Percentiles rank a stretch among this genome's conserved stretches.
Evolutionary conservation across 1,139 yeast species (phyloP).

Genomic region (Eremothecium cymbalariae): DNA sequence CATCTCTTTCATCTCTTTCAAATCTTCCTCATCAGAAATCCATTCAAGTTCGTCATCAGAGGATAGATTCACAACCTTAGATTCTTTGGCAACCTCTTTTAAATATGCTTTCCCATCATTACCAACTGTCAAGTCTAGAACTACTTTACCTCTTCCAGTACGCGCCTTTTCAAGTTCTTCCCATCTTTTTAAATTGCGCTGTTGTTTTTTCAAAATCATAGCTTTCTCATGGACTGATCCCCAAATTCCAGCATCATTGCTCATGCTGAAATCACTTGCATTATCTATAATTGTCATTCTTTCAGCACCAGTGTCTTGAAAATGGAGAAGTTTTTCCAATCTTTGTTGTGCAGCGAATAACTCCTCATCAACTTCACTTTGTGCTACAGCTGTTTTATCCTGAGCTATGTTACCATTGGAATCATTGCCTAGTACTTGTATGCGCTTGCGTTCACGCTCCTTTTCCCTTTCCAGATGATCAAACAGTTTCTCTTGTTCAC

Average conservation of each 20-base stretch:
- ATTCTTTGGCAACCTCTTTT: conserved; percentile 22
- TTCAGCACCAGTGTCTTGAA: conserved; percentile 81
- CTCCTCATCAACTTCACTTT: conserved; percentile 36
- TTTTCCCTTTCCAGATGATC: conserved; percentile 40
- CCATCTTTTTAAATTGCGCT: conserved; percentile 56
- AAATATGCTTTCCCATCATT: conserved; percentile 62
- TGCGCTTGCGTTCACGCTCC: conserved; percentile 29
- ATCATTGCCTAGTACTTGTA: conserved; percentile 19
- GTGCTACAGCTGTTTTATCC: conserved; percentile 35
- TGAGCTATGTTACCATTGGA: conserved; percentile 25
- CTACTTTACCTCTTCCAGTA: conserved; percentile 59
- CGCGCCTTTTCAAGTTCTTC: conserved; percentile 52
- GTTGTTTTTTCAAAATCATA: conserved; percentile 69
- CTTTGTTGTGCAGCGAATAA: conserved; percentile 61
- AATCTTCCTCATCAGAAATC: conserved; percentile 29
- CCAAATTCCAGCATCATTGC: conserved; percentile 90
- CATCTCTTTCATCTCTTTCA: conserved; percentile 28
- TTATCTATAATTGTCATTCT: conserved; percentile 88
- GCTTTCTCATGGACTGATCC: conserved; percentile 86
- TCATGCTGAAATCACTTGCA: conserved; percentile 89
- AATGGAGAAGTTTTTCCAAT: conserved; percentile 62
- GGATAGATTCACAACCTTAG: conserved; percentile 17
- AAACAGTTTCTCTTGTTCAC: conserved; percentile 58
- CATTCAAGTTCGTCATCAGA: conserved; percentile 26
- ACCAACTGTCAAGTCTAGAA: conserved; percentile 64